These are phyloP conservation scores for Thelephora terrestris DNA, from an alignment of 1,284 basidiomycete species.

Conservation along the genomic window DNA sequence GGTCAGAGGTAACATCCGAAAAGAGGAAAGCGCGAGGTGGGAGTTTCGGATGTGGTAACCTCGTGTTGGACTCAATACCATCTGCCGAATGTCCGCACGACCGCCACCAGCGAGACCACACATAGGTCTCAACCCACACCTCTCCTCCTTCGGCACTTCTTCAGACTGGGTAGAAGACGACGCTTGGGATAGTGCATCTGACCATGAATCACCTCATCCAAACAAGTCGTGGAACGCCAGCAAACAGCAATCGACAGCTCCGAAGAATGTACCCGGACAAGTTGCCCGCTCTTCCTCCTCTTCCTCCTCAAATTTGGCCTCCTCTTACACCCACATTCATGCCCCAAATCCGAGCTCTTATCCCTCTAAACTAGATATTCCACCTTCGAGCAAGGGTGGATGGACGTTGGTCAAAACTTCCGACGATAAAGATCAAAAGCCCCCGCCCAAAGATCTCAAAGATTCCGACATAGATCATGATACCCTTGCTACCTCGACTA, in stretches of 20 bases:
- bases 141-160: conserved; percentile 27
- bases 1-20: no score
- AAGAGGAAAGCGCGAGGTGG: no score
- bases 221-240: conserved; percentile 37
- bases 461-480: background rate
- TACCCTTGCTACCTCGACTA: background rate
- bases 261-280: conserved; percentile 43
- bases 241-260: conserved; percentile 31
- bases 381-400: conserved; percentile 39
- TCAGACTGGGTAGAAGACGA: conserved; percentile 75
- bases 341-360: conserved; percentile 72
- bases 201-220: conserved; percentile 59
- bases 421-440: conserved; percentile 20
- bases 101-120: conserved; percentile 71
- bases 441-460: conserved; percentile 26
- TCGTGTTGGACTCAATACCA: conserved; percentile 1
- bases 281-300: conserved; percentile 40
- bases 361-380: conserved; percentile 39
- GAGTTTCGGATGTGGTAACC: no score
- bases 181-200: conserved; percentile 83
- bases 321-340: conserved; percentile 74
- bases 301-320: conserved; percentile 48
- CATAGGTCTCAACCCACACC: conserved; percentile 52
- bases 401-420: conserved; percentile 67
- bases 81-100: conserved; percentile 43